A percentile compares a stretch with the other conserved stretches of the same genome.
These are phyloP conservation scores for Chaetoceros tenuissimus DNA, from an alignment of 108 stramenopile genomes.

Conservation along the genomic window DNA sequence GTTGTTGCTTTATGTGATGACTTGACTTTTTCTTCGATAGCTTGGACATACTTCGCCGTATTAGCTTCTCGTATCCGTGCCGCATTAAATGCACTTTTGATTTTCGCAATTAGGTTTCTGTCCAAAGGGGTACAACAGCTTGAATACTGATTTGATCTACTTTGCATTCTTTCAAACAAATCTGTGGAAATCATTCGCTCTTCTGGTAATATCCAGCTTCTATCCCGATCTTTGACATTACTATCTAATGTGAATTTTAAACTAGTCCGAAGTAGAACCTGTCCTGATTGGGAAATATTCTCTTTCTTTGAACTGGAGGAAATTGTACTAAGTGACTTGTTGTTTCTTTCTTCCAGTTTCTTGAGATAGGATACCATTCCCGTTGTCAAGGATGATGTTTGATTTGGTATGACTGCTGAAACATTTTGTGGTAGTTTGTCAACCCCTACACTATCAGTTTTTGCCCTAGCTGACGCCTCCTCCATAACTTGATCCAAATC, in stretches of 20 bases:
- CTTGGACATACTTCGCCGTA: too few relatives aligned
- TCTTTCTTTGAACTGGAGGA: not conserved
- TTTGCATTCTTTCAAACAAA: not conserved
- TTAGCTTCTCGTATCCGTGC: too few relatives aligned
- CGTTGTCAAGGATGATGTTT: too few relatives aligned
- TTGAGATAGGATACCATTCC: not conserved
- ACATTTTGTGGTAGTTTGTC: too few relatives aligned
- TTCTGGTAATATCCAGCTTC: not conserved
- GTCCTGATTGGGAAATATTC: not conserved
- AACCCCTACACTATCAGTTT: too few relatives aligned
- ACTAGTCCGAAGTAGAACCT: not conserved
- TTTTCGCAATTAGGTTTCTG: not conserved
- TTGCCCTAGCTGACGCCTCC: too few relatives aligned
- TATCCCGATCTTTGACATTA: not conserved
- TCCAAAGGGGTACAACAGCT: not conserved
- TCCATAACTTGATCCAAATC: conserved; percentile 33
- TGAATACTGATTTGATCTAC: not conserved
- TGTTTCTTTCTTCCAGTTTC: not conserved
- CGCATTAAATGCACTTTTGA: not conserved
- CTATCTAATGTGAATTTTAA: not conserved
- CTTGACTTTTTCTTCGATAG: too few relatives aligned
- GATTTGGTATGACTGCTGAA: too few relatives aligned
- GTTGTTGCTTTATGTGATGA: not conserved
- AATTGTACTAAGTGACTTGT: not conserved
- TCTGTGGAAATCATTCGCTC: not conserved